Base-by-base conservation (phyloP, 2,329 filamentous ascomycete genomes). In the Hypoxylon rubiginosum region DNA sequence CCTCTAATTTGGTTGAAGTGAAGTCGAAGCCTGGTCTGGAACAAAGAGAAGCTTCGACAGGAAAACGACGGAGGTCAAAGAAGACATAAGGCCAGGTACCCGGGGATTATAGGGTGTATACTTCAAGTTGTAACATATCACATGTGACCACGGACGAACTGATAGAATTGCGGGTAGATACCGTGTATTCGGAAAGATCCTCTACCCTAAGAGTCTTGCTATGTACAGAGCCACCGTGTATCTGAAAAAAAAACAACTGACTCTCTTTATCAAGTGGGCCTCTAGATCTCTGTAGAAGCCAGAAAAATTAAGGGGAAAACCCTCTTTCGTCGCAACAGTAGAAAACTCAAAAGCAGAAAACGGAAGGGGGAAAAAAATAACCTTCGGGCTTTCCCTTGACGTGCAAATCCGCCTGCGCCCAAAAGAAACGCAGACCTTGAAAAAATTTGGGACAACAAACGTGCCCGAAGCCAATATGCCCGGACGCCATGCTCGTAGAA, bases 401-500 rank as follows among this genome's bases (percentile, higher is more conserved):
- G 41, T 41, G 43, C 13, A 34, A 52, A 48, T 63, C 67, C 65
- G 53, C 64, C 58, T 70, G 58, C 67, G 67, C 67, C 67, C 15
- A 53, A 36, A 28, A 28, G 7, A 28, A 28, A 56, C 56, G 62
- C 62, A 64, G 60, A 62, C 57, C 57, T 48, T 21, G 62, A 53
- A 43, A 43, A 48, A 48, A 49, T 60, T 34, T 39, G 32, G 49
- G 52, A 58, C 21, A 60, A 59, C 39, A 32, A 43, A 43, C n/a
- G 41, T 62, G 54, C 58, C 61, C 66, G 55, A 70, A 66, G 53
- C 56, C 58, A 53, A 62, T 60, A 58, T 66, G 68, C 68, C 70
- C 60, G 57, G 68, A 69, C 70, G 70, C 70, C 70, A 62, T 72
- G 70, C 69, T 66, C 68, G 43, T 62, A 61, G 68, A 70, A 69